Percentiles rank a stretch among this genome's conserved stretches.
Conservation (phyloP, 345 rosid species). For the Gossypium longicalyx region DNA sequence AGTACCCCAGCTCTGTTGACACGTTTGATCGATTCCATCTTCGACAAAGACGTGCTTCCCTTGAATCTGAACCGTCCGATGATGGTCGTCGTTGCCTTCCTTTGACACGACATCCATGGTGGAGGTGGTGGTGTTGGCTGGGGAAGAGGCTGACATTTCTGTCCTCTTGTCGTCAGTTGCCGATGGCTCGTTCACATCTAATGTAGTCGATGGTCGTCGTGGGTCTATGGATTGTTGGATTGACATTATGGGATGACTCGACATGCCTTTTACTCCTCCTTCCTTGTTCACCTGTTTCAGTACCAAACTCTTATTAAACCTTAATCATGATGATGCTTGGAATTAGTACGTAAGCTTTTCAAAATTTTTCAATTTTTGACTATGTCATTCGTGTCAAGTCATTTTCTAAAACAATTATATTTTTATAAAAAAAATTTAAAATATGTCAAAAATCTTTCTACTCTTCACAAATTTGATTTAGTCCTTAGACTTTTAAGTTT, state of each 20-base stretch:
- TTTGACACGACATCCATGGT: constrained; percentile 31
- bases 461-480: no score
- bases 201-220: constrained; percentile 32
- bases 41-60: constrained; percentile 22
- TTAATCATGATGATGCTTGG: neutral
- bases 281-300: constrained; percentile 25
- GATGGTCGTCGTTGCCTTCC: constrained; percentile 24
- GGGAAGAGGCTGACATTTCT: constrained; percentile 28
- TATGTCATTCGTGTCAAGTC: rapidly evolving
- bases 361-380: no score
- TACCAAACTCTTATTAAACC: neutral
- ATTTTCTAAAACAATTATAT: no score
- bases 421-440: no score
- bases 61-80: constrained; percentile 18
- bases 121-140: constrained; percentile 5
- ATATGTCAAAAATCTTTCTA: no score
- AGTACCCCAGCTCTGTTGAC: neutral
- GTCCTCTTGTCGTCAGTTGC: constrained; percentile 30
- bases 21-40: constrained; percentile 29
- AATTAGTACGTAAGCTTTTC: no score
- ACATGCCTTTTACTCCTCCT: constrained; percentile 18
- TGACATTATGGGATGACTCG: constrained; percentile 24
- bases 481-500: no score
- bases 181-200: constrained; percentile 34
- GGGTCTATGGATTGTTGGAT: constrained; percentile 36